These are phyloP conservation scores for Fragilaria crotonensis DNA, from an alignment of 108 stramenopile species.

Conservation along the genomic window DNA sequence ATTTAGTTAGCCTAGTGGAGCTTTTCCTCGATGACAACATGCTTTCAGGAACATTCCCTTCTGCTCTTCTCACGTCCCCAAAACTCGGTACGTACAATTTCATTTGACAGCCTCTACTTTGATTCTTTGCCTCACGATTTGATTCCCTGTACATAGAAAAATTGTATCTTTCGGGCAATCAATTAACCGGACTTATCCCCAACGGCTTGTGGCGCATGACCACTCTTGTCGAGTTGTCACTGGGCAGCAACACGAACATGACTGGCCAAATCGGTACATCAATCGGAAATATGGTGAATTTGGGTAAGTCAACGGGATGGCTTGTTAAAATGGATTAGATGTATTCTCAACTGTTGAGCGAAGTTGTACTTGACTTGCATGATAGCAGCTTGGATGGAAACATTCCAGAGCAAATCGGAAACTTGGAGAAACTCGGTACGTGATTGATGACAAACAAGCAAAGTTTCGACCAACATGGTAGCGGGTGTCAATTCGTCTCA, in stretches of 20 bases:
- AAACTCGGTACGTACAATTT: not conserved
- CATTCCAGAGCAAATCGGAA: slow-evolving; percentile 17
- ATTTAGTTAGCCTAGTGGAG: not conserved
- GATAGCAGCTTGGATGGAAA: slow-evolving; percentile 14
- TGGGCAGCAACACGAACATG: not conserved
- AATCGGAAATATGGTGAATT: not conserved
- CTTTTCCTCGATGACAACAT: not conserved
- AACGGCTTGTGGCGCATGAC: not conserved
- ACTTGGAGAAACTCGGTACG: slow-evolving; percentile 6
- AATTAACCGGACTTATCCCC: not conserved
- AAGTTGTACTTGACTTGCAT: slow-evolving; percentile 14
- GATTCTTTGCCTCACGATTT: not conserved
- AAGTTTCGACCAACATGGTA: too few relatives aligned
- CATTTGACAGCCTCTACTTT: not conserved
- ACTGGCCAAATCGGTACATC: not conserved
- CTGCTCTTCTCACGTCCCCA: not conserved
- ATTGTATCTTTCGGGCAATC: not conserved
- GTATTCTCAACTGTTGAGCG: too few relatives aligned
- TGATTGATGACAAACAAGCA: too few relatives aligned
- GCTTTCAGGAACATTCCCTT: not conserved
- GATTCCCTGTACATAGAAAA: not conserved
- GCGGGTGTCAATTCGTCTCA: not conserved
- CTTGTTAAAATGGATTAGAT: too few relatives aligned
- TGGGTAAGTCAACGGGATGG: too few relatives aligned
- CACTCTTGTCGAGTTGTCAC: not conserved